A percentile compares a stretch with the other conserved stretches of the same genome.
These are phyloP conservation scores for Blastocystis sp. DNA, from an alignment of 352 stramenopile genomes.

Conservation along the genomic window DNA sequence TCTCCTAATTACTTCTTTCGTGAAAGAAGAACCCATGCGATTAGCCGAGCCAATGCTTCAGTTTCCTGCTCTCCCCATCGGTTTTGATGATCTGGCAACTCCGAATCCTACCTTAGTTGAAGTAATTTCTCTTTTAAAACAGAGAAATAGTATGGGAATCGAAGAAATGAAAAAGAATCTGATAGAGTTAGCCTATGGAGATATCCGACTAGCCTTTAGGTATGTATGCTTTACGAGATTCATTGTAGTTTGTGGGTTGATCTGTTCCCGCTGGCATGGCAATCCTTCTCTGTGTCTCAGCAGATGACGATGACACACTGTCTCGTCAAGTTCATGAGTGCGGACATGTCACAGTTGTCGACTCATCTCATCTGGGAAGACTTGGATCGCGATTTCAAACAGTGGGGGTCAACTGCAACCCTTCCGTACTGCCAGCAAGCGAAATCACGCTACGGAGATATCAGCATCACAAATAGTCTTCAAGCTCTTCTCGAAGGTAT, in stretches of 20 bases:
- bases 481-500: slow-evolving; percentile 15
- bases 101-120: neutral
- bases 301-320: neutral
- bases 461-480: neutral
- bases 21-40: neutral
- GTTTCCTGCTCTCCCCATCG: neutral
- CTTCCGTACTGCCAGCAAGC: neutral
- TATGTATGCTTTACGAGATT: neutral
- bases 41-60: neutral
- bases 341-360: neutral
- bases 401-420: neutral
- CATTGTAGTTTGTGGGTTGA: slow-evolving; percentile 14
- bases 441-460: neutral
- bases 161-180: neutral
- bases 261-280: neutral
- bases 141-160: neutral
- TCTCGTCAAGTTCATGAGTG: neutral
- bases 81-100: neutral
- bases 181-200: slow-evolving; percentile 6
- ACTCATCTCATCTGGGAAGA: neutral
- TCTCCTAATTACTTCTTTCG: neutral
- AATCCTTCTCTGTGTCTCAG: neutral
- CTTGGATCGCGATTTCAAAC: slow-evolving; percentile 32
- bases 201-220: slow-evolving; percentile 15
- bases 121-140: neutral